Evolutionary conservation across 257 asterid genomes (phyloP).

Genomic region (Verbena officinalis): DNA sequence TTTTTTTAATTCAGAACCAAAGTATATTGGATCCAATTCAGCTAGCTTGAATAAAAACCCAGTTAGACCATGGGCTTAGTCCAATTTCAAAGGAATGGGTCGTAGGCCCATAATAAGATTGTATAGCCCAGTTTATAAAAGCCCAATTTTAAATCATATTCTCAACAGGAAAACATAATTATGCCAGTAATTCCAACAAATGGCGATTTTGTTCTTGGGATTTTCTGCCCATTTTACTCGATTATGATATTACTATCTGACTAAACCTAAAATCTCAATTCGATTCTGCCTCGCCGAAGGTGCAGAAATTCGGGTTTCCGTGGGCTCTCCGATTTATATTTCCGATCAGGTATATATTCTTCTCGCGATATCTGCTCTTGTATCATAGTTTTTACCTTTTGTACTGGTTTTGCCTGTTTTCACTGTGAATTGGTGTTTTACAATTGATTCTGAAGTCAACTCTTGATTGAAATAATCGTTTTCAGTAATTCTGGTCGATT

Average conservation of each 20-base stretch:
- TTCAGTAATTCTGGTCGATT: neutral
- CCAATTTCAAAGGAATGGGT: neutral
- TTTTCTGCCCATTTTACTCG: slow-evolving; percentile 6
- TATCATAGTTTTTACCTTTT: neutral
- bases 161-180: neutral
- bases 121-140: neutral
- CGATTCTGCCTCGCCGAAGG: slow-evolving; percentile 1
- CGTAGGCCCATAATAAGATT: neutral
- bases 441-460: neutral
- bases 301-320: slow-evolving; percentile 1
- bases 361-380: slow-evolving; percentile 3
- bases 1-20: neutral
- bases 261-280: slow-evolving; percentile 10
- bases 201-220: neutral
- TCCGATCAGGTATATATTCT: slow-evolving; percentile 22
- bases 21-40: neutral
- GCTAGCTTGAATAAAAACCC: neutral
- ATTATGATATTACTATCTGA: neutral
- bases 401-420: neutral
- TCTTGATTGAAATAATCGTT: neutral
- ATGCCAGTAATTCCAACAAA: neutral
- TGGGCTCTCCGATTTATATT: slow-evolving; percentile 9
- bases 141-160: neutral
- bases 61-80: neutral
- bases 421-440: slow-evolving; percentile 6